Conservation (phyloP, 2,329 filamentous ascomycete genomes). For the Talaromyces sp. region DNA sequence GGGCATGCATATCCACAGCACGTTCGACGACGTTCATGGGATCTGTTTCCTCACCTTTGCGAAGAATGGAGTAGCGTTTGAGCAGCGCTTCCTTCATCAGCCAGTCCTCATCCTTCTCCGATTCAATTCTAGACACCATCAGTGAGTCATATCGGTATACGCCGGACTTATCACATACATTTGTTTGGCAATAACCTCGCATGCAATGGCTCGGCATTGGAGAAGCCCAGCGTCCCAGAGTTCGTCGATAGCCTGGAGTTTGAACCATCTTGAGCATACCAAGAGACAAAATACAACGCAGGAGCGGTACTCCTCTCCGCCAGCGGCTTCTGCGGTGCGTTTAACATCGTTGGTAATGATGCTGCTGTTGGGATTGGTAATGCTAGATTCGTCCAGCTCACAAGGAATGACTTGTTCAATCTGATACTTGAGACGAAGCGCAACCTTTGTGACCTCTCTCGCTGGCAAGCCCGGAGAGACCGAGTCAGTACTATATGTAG, state of each 20-base stretch:
- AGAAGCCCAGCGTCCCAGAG: constrained; percentile 91
- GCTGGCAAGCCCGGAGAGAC: constrained; percentile 64
- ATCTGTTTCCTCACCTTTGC: constrained; percentile 65
- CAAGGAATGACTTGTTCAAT: constrained; percentile 86
- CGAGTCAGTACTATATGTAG: constrained; percentile 34
- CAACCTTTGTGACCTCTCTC: constrained; percentile 80
- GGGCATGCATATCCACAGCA: constrained; percentile 85
- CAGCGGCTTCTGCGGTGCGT: constrained; percentile 74
- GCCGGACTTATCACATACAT: constrained; percentile 34
- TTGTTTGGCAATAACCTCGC: constrained; percentile 86
- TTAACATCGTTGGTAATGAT: constrained; percentile 80
- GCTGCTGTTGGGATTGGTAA: constrained; percentile 76
- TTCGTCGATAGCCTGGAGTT: constrained; percentile 70
- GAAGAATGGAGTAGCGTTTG: constrained; percentile 78
- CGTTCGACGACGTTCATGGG: constrained; percentile 89
- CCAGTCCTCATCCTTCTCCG: constrained; percentile 72
- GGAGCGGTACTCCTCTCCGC: constrained; percentile 65
- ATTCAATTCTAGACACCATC: constrained; percentile 64
- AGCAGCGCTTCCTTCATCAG: constrained; percentile 78
- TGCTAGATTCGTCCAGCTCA: constrained; percentile 71
- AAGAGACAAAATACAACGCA: constrained; percentile 84
- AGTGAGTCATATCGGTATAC: constrained; percentile 5
- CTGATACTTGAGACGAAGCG: constrained; percentile 83
- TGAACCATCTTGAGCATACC: constrained; percentile 71
- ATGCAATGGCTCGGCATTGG: constrained; percentile 71